Evolutionary conservation across 129 eudicot genomes (phyloP).

Genomic region (Helichrysum umbraculigerum): DNA sequence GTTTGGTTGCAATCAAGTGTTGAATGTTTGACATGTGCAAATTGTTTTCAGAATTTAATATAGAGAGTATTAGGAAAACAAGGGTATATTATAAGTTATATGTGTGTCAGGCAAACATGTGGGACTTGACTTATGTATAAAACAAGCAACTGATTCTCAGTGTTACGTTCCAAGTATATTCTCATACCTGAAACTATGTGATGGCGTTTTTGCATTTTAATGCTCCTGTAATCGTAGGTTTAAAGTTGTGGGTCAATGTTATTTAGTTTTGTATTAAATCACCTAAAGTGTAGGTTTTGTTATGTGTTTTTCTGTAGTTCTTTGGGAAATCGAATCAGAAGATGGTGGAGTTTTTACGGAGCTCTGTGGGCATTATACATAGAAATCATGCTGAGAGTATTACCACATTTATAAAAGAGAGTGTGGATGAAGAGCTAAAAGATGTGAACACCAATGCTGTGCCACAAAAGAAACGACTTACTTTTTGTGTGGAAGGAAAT

Average conservation of each 20-base stretch:
- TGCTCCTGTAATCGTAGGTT: not conserved
- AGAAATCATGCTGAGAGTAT: constrained; percentile 93
- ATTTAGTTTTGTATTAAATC: not conserved
- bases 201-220: not conserved
- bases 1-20: not conserved
- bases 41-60: not conserved
- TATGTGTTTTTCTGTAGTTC: constrained; percentile 45
- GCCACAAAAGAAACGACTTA: constrained; percentile 59
- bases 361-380: constrained; percentile 87
- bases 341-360: constrained; percentile 83
- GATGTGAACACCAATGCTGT: constrained; percentile 31
- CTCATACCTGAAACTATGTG: not conserved
- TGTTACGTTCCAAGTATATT: not conserved
- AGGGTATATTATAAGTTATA: not conserved
- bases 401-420: constrained; percentile 75
- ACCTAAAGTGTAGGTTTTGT: not conserved
- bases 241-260: not conserved
- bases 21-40: not conserved
- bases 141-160: not conserved
- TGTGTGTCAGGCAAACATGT: not conserved
- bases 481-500: constrained; percentile 93
- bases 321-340: constrained; percentile 71
- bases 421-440: constrained; percentile 83
- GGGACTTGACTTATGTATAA: not conserved
- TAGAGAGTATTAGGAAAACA: not conserved